Conservation (phyloP, 2,329 filamentous ascomycete species). For the Ceratocystis destructans region DNA sequence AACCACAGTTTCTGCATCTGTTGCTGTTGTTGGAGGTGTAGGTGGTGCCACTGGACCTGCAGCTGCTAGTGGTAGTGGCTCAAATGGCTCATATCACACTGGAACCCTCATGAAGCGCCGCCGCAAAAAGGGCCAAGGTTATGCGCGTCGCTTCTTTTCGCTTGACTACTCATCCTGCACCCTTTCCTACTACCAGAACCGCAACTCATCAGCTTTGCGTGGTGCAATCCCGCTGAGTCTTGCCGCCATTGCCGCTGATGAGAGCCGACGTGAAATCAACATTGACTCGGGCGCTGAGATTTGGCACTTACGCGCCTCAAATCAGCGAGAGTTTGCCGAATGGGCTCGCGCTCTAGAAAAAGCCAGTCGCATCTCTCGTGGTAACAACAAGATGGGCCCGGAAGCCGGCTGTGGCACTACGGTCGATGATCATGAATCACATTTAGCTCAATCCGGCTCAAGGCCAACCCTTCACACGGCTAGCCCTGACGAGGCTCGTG, state of each 20-base stretch:
- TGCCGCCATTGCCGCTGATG: constrained; percentile 80
- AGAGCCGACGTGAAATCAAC: constrained; percentile 77
- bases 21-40: neutral
- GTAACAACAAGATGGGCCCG: constrained; percentile 25
- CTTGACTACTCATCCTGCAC: constrained; percentile 90
- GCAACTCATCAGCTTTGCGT: constrained; percentile 79
- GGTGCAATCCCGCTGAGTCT: constrained; percentile 86
- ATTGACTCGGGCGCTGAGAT: constrained; percentile 95
- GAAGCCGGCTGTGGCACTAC: constrained; percentile 26
- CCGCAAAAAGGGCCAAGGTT: constrained; percentile 86
- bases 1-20: neutral
- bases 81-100: constrained; percentile 52
- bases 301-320: constrained; percentile 81
- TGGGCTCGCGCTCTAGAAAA: constrained; percentile 80
- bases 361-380: constrained; percentile 54
- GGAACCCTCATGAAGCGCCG: constrained; percentile 79
- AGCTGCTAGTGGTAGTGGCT: neutral
- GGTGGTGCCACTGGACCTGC: neutral
- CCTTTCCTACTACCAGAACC: constrained; percentile 89
- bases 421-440: constrained; percentile 19
- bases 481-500: constrained; percentile 51
- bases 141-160: constrained; percentile 87
- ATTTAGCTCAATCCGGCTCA: neutral
- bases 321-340: constrained; percentile 68
- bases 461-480: constrained; percentile 20